Base-by-base conservation (phyloP, 192 early-diverging fungal species). In the Coemansia pectinata region DNA sequence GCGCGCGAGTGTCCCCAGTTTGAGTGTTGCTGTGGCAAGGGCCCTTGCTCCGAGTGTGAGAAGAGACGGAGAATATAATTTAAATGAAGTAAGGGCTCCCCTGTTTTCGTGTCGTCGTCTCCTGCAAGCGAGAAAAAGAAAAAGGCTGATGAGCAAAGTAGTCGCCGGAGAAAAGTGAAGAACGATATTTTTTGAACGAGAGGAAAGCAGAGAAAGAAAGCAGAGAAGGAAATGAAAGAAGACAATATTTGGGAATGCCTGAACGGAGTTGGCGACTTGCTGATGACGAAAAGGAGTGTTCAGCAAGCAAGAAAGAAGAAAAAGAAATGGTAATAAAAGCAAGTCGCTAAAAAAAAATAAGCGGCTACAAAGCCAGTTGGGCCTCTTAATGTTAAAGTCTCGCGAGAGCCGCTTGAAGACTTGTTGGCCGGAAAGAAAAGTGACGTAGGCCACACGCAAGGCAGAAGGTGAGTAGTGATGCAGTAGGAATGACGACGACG, bases 21-120 rank as follows among this genome's bases (percentile, higher is more conserved):
- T 58, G 29, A 29, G 29, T 14, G 21, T 9, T 48, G 47, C 42
- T 45, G 6, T 14, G 10, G 12, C 40, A 41, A 41, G 19, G 47
- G 21, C 47, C 47, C n/a, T 48, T 48, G 47, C 47, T 14, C 27
- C 27, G 29, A 31, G 25, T 58, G 55, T n/a, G 59, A 61, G 59
- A 61, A 19, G 34, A 19, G 59, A 39, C 36, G 59, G 59, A 40
- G 59, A 61, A 40, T 61, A 61, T 61, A 23, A 39, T 38, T 36
- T 23, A 34, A 61, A 61, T 41, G 40, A 61, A 36, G 6, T 10
- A 23, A 61, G 17, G 31, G 25, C 3, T 17, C 55, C 55, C 15
- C 55, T 58, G 40, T 21, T 3, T 61, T 33, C 34, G 34, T 36
- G 6, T 36, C 34, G 53, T 31, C 23, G 29, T 8, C 11, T 3